Evolutionary conservation across 345 rosid genomes (phyloP).

Genomic region (Fremontodendron californicum): DNA sequence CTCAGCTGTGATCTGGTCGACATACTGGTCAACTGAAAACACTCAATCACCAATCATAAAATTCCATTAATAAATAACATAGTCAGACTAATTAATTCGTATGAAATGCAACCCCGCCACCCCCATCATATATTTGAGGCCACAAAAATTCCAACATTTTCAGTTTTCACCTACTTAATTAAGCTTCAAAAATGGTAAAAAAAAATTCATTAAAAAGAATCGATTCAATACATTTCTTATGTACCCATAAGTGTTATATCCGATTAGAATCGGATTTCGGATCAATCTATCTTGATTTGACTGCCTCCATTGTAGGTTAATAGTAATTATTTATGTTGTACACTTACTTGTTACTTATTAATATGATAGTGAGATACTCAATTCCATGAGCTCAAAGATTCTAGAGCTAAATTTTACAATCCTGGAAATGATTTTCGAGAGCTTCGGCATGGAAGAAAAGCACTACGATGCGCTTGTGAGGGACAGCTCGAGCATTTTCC

Average conservation of each 20-base stretch:
- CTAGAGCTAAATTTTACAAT: conserved; percentile 30
- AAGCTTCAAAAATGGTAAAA: neutral
- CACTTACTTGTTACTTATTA: neutral
- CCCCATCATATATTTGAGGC: neutral
- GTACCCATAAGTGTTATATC: neutral
- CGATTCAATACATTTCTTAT: neutral
- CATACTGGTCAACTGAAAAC: neutral
- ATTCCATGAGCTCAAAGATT: conserved; percentile 33
- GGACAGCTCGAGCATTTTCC: conserved; percentile 23
- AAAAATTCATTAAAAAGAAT: neutral
- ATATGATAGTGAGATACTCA: conserved; percentile 28
- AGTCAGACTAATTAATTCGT: neutral
- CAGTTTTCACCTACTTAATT: neutral
- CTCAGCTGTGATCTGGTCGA: conserved; percentile 1
- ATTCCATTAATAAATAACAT: neutral
- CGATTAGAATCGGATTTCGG: no score
- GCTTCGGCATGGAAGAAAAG: conserved; percentile 32
- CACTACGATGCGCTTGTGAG: conserved; percentile 17
- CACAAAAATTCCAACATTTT: neutral
- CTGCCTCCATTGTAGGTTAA: neutral
- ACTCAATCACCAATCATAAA: neutral
- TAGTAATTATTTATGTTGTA: neutral
- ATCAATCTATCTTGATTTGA: no score
- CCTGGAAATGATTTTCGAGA: conserved; percentile 41
- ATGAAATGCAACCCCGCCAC: neutral